Percentiles rank a stretch among this genome's conserved stretches.
These are phyloP conservation scores for Urostyla sp. DNA, from an alignment of 73 alveolate genomes.

Conservation along the genomic window DNA sequence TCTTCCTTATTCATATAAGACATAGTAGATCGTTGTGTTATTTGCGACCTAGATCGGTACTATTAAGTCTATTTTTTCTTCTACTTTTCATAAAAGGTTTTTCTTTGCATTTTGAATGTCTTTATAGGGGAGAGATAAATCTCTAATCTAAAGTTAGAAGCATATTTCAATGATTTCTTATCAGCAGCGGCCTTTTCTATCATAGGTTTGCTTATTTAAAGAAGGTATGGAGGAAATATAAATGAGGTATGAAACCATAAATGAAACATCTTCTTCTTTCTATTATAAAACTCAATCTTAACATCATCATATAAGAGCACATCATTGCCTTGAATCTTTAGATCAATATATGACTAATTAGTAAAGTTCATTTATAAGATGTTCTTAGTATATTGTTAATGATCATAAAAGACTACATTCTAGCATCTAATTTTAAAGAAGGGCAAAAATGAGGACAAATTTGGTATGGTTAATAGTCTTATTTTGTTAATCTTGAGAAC, in stretches of 20 bases:
- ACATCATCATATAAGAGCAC: constrained; percentile 82
- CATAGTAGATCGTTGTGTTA: neutral
- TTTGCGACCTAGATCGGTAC: neutral
- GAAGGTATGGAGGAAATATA: constrained; percentile 72
- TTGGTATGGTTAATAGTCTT: constrained; percentile 78
- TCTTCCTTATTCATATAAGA: neutral
- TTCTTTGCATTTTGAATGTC: constrained; percentile 34
- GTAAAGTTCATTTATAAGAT: constrained; percentile 23
- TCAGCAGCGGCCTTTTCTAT: constrained; percentile 88
- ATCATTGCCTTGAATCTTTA: constrained; percentile 11
- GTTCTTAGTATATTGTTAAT: constrained; percentile 25
- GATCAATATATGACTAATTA: constrained; percentile 29
- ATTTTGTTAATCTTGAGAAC: constrained; percentile 65
- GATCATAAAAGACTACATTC: constrained; percentile 12
- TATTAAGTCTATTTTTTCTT: neutral
- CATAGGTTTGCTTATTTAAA: constrained; percentile 75
- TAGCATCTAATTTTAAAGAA: constrained; percentile 9
- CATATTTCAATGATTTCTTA: constrained; percentile 69
- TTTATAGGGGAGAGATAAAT: constrained; percentile 41
- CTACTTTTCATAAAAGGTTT: constrained; percentile 1
- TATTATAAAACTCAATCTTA: constrained; percentile 75
- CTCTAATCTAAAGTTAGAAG: constrained; percentile 70
- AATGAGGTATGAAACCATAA: constrained; percentile 92
- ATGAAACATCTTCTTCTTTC: constrained; percentile 78
- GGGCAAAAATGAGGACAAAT: constrained; percentile 55